Evolutionary conservation across 129 eudicot genomes (phyloP), one percentile per base, ranked within the genome.

Genomic region (Pseudognaphalium luteoalbum): DNA sequence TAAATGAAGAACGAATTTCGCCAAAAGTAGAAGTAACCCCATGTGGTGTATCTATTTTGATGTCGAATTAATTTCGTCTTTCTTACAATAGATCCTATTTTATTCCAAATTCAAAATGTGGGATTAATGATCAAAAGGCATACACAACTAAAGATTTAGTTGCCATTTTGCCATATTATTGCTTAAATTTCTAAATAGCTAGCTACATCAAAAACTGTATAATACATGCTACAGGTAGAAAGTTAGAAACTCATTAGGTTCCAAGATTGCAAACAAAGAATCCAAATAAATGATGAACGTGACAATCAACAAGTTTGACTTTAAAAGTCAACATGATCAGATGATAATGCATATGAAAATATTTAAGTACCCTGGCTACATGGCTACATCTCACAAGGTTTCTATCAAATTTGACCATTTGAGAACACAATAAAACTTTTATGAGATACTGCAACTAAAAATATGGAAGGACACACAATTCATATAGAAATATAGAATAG

Each of bases 31-130:
- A 62, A 70, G 66, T 69, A 34, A 30, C 41, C 14, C 77, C 72
- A 78, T 35, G 72, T 63, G 82, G 29, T 37, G 71, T 41, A 72
- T 72, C 78, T 71, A 56, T 79, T 79, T 47, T 63, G 32, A 63
- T 62, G 78, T 72, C 30, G 25, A 28, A 63, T 28, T 25, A 66
- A 29, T 33, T 21, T 71, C 71, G 57, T 71, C 64, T 71, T 77
- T 69, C 42, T 68, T 16, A 77, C 5, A 11, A 37, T 39, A 17
- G 81, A 65, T 63, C 29, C 71, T 60, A 28, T 74, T 44, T 74
- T 6, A 42, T 42, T 62, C 71, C 62, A 16, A 25, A 61, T 9
- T 75, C 62, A 33, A 63, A 42, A 16, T 5, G 6, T 42, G 60
- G 29, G 25, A 41, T 74, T 57, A 69, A 72, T 33, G 66, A 44